These are phyloP conservation scores for Hsuehochloa calcarea DNA, from an alignment of 176 grass and related monocot genomes.

Conservation along the genomic window DNA sequence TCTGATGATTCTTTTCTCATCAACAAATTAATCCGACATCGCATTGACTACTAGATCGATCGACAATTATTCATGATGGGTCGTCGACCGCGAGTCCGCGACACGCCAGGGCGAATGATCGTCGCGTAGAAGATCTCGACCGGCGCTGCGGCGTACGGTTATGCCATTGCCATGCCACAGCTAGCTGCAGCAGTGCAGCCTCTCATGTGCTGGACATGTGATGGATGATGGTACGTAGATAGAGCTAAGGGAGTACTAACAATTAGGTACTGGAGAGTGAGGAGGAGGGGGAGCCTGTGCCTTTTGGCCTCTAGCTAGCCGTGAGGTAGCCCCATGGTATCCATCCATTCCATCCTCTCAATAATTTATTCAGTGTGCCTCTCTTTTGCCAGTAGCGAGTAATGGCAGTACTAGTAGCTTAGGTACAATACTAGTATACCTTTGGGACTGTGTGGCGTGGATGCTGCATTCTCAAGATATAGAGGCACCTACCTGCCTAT, in stretches of 20 bases:
- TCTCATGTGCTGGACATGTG: slow-evolving; percentile 39
- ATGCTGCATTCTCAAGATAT: background rate
- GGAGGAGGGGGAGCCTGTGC: background rate
- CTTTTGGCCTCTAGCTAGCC: background rate
- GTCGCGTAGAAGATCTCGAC: background rate
- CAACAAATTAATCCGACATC: background rate
- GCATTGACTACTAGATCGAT: background rate
- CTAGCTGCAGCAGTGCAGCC: background rate
- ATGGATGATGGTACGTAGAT: slow-evolving; percentile 8
- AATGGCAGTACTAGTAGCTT: background rate
- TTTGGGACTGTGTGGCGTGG: background rate
- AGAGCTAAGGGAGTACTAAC: slow-evolving; percentile 20
- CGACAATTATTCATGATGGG: background rate
- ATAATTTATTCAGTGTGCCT: slow-evolving; percentile 28
- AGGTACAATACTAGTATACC: background rate
- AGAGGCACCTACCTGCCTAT: background rate
- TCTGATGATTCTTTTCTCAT: background rate
- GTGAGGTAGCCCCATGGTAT: slow-evolving; percentile 1
- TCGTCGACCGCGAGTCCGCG: background rate
- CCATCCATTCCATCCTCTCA: slow-evolving; percentile 16
- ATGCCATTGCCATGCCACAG: background rate
- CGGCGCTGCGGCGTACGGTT: background rate
- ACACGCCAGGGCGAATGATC: background rate
- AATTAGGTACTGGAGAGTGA: background rate
- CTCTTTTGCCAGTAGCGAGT: slow-evolving; percentile 22